Evolutionary conservation across 2,329 filamentous ascomycete genomes (phyloP), one percentile per base, ranked within the genome.

Genomic region (Teratosphaeria nubilosa): DNA sequence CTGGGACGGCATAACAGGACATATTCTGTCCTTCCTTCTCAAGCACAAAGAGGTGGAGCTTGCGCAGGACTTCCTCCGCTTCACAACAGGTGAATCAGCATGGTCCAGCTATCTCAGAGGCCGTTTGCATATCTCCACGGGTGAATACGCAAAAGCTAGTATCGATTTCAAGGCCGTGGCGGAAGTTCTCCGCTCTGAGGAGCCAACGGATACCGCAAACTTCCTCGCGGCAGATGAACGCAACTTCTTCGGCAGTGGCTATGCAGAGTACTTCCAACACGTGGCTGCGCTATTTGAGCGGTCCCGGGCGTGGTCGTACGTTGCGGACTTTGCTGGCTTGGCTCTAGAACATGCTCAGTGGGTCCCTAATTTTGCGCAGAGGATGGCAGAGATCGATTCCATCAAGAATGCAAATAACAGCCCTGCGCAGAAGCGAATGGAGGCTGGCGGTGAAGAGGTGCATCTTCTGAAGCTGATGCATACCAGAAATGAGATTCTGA

Each of bases 181-280:
- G 1, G 59, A 66, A 10, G 65, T 64, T 9, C 58, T 72, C 22
- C 56, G 64, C 14, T 52, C 61, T 22, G 41, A 58, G 24, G 68
- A 73, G 34, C 61, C 64, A 13, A 54, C 61, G 24, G 75, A 79
- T 60, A 80, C 77, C 7, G 75, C 77, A 51, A 83, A 84, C 9
- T 81, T 96, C 14, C 79, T 97, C 24, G 85, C 88, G 56, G 84
- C 90, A 25, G 84, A 86, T 1, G 90, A 96, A 64, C 86, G 86
- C 13, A 77, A 79, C 56, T 77, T 71, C 56, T 85, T 87, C 68
- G 80, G 91, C 68, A 83, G 83, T 58, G 94, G 92, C 1, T 79
- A 91, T 48, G 82, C 90, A 5, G 85, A 83, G 62, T 99, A 96
- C 74, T 95, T 95, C 72, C 84, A 86, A 50, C 94, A 99, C 71